Base-by-base conservation (phyloP, 495 filamentous ascomycete genomes). In the Achaetomiella virescens region DNA sequence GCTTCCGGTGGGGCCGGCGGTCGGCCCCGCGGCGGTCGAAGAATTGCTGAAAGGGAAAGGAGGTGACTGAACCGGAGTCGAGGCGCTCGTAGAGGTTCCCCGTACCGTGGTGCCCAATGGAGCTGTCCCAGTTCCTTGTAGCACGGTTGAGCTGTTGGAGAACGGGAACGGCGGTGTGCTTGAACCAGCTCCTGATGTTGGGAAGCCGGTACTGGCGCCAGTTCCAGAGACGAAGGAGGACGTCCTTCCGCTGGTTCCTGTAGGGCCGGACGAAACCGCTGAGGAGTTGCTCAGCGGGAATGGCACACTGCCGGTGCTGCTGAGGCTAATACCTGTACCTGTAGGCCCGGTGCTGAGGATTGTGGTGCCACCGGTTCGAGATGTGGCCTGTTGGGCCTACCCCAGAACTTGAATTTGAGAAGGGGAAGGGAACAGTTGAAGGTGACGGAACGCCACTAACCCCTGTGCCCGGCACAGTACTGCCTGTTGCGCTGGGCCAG, bases 131-230 rank as follows among this genome's bases (percentile, higher is more conserved):
- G 61, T 31, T 21, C 57, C 61, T 9, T 18, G 38, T 1, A 43
- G 14, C 40, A 59, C 20, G 22, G 52, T 15, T 24, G 71, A 65
- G 17, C 55, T 57, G 52, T 71, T 71, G 6, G 66, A 53, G 14
- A 65, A 27, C 0, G 70, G 64, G 33, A 66, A 68, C 20, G 64
- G 69, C n/a, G 58, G 49, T 14, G 57, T 50, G 7, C 47, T 54
- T 18, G 58, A 59, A 50, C 52, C 48, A 8, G 50, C 15, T 2
- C 55, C 52, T 15, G 47, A 47, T 10, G 24, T 17, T 33, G 52
- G 50, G 7, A 47, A 0, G 4, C 25, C 48, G 2, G 57, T 57
- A 14, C 61, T 48, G 35, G 31, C 47, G 15, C 54, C 58, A 36
- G 41, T 57, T 12, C 48, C 48, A 27, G 27, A n/a, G 22, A 31